A percentile compares a stretch with the other conserved stretches of the same genome.
Conservation (phyloP, 129 eudicot species). For the Chrysanthemum seticuspe region DNA sequence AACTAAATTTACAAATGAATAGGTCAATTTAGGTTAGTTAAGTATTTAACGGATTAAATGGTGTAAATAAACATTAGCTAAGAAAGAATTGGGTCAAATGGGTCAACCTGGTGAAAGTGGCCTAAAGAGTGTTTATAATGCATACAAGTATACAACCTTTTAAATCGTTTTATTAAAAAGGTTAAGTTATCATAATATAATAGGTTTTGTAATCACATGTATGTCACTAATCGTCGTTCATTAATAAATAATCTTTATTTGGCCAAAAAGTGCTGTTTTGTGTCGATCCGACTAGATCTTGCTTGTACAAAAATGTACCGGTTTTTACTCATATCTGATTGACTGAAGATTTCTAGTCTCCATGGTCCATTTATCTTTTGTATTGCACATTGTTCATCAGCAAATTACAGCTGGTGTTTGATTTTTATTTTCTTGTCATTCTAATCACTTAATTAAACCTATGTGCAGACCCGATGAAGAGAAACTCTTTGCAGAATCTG, state of each 20-base stretch:
- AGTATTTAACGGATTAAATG: neutral
- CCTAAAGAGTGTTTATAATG: neutral
- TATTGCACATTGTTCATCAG: neutral
- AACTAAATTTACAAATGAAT: neutral
- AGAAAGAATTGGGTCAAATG: neutral
- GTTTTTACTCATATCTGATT: neutral
- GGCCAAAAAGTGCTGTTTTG: neutral
- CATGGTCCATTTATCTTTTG: neutral
- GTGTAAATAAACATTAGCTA: neutral
- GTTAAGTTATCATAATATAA: neutral
- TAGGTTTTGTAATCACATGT: neutral
- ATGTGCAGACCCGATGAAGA: slow-evolving; percentile 83
- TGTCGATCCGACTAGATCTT: neutral
- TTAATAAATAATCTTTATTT: neutral
- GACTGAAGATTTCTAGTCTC: neutral
- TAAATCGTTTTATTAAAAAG: slow-evolving; percentile 1
- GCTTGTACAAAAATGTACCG: neutral
- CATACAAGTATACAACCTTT: neutral
- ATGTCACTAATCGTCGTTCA: neutral
- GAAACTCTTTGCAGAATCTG: slow-evolving; percentile 82
- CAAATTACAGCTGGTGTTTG: neutral
- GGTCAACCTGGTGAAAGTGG: neutral
- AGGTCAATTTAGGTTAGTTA: neutral
- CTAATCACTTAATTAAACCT: neutral
- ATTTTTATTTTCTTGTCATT: slow-evolving; percentile 12